Evolutionary conservation across 805 yeast genomes (phyloP).

Genomic region (Wickerhamomyces hampshirensis): DNA sequence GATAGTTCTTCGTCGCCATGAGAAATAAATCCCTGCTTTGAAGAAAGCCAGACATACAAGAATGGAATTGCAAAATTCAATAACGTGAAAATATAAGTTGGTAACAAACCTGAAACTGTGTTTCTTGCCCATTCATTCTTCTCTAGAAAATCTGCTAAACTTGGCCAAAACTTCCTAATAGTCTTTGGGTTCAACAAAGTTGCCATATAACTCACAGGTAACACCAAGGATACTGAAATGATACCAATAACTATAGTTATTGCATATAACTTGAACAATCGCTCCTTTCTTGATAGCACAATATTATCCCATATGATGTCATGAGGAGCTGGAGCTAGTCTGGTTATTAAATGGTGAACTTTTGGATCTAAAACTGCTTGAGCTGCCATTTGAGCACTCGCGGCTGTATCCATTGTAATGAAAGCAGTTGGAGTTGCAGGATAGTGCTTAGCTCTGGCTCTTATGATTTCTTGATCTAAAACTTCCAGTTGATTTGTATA

Average conservation of each 20-base stretch:
- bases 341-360: constrained; percentile 75
- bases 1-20: constrained; percentile 91
- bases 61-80: constrained; percentile 82
- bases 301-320: constrained; percentile 92
- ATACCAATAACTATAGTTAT: constrained; percentile 66
- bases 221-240: constrained; percentile 65
- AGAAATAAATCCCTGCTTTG: constrained; percentile 84
- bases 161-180: constrained; percentile 78
- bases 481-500: constrained; percentile 63
- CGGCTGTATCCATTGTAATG: constrained; percentile 91
- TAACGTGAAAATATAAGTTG: constrained; percentile 85
- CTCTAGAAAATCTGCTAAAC: constrained; percentile 62
- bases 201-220: constrained; percentile 83
- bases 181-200: constrained; percentile 75
- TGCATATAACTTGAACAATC: constrained; percentile 57
- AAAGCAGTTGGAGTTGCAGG: constrained; percentile 89
- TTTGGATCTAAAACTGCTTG: constrained; percentile 92
- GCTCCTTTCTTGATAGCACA: constrained; percentile 70
- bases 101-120: constrained; percentile 81
- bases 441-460: constrained; percentile 63
- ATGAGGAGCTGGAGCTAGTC: constrained; percentile 92
- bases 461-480: constrained; percentile 63
- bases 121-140: constrained; percentile 67
- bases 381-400: constrained; percentile 94
- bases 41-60: constrained; percentile 76